Evolutionary conservation across 305 asterid genomes (phyloP).

Genomic region (Fraxinus nigra): DNA sequence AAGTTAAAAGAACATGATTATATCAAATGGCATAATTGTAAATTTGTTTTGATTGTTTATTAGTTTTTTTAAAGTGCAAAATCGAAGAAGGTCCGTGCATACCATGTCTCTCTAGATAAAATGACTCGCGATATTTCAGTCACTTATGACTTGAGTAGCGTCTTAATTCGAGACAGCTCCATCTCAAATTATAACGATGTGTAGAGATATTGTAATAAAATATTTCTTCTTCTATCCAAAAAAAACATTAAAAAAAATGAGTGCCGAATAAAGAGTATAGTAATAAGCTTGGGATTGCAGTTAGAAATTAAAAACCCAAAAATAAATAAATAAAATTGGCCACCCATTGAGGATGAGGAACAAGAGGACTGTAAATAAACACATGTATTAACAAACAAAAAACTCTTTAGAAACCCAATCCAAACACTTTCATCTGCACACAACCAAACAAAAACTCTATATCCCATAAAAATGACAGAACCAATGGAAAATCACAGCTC

Average conservation of each 20-base stretch:
- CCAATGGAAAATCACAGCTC: neutral
- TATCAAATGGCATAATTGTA: no score
- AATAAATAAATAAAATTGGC: neutral
- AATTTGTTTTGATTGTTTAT: no score
- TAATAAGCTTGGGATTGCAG: neutral
- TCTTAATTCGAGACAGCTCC: neutral
- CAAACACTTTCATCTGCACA: neutral
- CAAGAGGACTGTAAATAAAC: neutral
- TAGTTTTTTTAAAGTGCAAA: no score
- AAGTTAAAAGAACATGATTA: no score
- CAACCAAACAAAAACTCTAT: neutral
- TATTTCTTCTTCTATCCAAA: neutral
- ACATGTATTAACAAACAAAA: slow-evolving; percentile 9
- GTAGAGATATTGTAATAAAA: neutral
- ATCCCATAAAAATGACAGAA: neutral
- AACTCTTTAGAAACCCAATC: neutral
- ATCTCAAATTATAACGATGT: neutral
- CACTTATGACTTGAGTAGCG: neutral
- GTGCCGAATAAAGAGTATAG: neutral
- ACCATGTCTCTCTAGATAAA: neutral
- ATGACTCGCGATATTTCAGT: neutral
- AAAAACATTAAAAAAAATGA: neutral
- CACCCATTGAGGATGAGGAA: slow-evolving; percentile 26
- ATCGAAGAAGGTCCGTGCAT: neutral
- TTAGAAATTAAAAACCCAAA: neutral